Percentiles rank a stretch among this genome's conserved stretches.
These are phyloP conservation scores for Allantophomopsis lycopodina DNA, from an alignment of 2,329 filamentous ascomycete genomes.

Conservation along the genomic window DNA sequence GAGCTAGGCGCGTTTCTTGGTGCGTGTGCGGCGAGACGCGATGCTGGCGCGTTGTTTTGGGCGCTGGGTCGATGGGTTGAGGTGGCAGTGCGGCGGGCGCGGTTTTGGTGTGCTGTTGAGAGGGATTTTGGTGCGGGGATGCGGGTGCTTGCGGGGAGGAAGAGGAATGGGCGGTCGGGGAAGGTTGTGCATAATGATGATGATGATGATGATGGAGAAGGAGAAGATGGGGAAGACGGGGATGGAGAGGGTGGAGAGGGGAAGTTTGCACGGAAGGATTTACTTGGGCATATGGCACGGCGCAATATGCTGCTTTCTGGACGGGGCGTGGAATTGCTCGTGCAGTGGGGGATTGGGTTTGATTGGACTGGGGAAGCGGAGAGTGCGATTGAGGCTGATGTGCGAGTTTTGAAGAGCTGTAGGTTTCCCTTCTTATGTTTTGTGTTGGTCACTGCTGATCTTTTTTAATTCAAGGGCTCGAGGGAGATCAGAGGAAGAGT, in stretches of 20 bases:
- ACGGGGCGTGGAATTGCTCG: slow-evolving; percentile 20
- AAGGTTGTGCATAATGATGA: slow-evolving; percentile 8
- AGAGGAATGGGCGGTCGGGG: slow-evolving; percentile 4
- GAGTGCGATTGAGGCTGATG: slow-evolving; percentile 37
- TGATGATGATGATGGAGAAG: slow-evolving; percentile 16
- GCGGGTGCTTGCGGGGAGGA: background rate
- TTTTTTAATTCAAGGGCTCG: slow-evolving; percentile 34
- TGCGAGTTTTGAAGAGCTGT: slow-evolving; percentile 50
- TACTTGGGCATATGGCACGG: slow-evolving; percentile 39
- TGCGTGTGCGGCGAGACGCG: slow-evolving; percentile 33
- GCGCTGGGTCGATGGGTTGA: slow-evolving; percentile 57
- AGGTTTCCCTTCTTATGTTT: slow-evolving; percentile 21
- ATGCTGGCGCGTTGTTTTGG: slow-evolving; percentile 49
- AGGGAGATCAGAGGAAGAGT: slow-evolving; percentile 39
- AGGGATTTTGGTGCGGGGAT: slow-evolving; percentile 26
- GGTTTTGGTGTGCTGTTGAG: slow-evolving; percentile 45
- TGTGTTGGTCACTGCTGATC: slow-evolving; percentile 1
- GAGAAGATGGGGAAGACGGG: slow-evolving; percentile 9
- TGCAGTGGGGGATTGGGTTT: slow-evolving; percentile 51
- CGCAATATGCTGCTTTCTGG: slow-evolving; percentile 23
- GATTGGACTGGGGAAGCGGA: slow-evolving; percentile 63
- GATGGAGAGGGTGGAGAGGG: slow-evolving; percentile 7
- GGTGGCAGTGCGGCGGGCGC: slow-evolving; percentile 42
- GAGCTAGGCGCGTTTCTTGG: slow-evolving; percentile 40
- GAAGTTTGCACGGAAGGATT: slow-evolving; percentile 25